These are phyloP conservation scores for Globisporangium abappressorium DNA, from an alignment of 352 stramenopile species.

Conservation along the genomic window DNA sequence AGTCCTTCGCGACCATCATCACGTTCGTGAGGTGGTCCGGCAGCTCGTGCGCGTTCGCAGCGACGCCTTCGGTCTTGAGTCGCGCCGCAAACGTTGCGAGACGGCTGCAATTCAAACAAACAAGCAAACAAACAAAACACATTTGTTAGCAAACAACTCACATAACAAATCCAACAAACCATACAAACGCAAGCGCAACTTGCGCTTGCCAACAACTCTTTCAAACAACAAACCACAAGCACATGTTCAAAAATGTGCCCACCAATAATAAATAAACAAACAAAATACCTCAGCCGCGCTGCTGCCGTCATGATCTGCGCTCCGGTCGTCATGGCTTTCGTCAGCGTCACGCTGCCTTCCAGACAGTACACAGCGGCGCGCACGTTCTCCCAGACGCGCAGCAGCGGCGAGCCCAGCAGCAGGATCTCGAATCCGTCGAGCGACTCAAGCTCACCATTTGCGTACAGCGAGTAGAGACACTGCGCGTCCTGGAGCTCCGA, in stretches of 20 bases:
- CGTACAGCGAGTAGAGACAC: slow-evolving; percentile 31
- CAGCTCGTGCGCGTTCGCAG: slow-evolving; percentile 38
- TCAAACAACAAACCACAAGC: neutral
- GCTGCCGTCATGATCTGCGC: slow-evolving; percentile 56
- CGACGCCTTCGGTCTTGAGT: slow-evolving; percentile 13
- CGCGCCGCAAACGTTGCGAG: slow-evolving; percentile 11
- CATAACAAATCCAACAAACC: too few relatives aligned
- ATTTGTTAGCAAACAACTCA: neutral
- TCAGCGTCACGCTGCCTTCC: slow-evolving; percentile 59
- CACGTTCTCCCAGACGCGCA: slow-evolving; percentile 72
- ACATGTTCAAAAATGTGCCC: neutral
- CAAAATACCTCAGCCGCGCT: slow-evolving; percentile 39
- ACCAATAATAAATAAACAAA: slow-evolving; percentile 7
- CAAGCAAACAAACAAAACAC: slow-evolving; percentile 35
- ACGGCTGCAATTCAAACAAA: slow-evolving; percentile 11
- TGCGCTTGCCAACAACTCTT: neutral
- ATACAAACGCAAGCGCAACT: neutral
- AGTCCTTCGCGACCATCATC: slow-evolving; percentile 55
- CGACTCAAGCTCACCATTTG: slow-evolving; percentile 34
- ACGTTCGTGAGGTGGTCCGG: slow-evolving; percentile 57
- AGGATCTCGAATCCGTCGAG: slow-evolving; percentile 70
- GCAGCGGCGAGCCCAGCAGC: slow-evolving; percentile 60
- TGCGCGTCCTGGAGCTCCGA: slow-evolving; percentile 40
- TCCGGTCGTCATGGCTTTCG: slow-evolving; percentile 53
- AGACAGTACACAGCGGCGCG: slow-evolving; percentile 70